phyloP scores from a whole-genome alignment of 768 basidiomycete species.

The Lactifluus hygrophoroides region DNA sequence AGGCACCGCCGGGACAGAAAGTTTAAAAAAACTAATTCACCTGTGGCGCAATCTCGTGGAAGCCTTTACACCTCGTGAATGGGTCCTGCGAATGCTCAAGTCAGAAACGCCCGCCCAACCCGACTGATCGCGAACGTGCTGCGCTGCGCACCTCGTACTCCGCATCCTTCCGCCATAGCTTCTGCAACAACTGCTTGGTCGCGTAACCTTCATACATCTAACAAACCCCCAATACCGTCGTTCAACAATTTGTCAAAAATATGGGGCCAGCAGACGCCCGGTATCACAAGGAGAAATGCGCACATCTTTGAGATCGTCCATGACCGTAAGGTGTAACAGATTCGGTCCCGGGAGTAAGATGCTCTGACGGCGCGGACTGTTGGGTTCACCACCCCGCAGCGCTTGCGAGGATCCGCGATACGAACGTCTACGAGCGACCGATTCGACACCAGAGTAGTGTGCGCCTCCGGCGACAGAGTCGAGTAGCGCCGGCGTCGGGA shows the following conservation, averaged over 20 bases:
- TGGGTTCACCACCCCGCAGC: background rate
- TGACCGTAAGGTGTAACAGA: constrained; percentile 34
- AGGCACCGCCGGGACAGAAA: background rate
- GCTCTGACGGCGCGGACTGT: constrained; percentile 8
- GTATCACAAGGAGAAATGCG: background rate
- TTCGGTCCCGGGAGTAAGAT: constrained; percentile 11
- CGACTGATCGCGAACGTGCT: no score
- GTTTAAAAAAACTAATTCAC: constrained; percentile 3
- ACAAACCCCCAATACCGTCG: no score
- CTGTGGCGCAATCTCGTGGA: constrained; percentile 22
- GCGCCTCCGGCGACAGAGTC: constrained; percentile 54
- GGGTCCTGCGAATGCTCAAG: constrained; percentile 25
- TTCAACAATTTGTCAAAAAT: no score
- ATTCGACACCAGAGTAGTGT: constrained; percentile 48
- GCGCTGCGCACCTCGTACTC: constrained; percentile 45
- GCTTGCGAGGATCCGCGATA: background rate
- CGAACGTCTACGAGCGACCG: constrained; percentile 28
- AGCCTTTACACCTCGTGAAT: constrained; percentile 17
- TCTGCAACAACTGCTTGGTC: constrained; percentile 42
- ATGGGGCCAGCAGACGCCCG: background rate
- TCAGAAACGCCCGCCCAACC: constrained; percentile 29
- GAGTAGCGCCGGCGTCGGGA: constrained; percentile 45
- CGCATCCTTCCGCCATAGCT: constrained; percentile 47
- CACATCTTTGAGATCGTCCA: constrained; percentile 48
- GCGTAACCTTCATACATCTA: constrained; percentile 47